Evolutionary conservation across 805 yeast genomes (phyloP), one percentile per base, ranked within the genome.

Genomic region (Candida loeiensis): DNA sequence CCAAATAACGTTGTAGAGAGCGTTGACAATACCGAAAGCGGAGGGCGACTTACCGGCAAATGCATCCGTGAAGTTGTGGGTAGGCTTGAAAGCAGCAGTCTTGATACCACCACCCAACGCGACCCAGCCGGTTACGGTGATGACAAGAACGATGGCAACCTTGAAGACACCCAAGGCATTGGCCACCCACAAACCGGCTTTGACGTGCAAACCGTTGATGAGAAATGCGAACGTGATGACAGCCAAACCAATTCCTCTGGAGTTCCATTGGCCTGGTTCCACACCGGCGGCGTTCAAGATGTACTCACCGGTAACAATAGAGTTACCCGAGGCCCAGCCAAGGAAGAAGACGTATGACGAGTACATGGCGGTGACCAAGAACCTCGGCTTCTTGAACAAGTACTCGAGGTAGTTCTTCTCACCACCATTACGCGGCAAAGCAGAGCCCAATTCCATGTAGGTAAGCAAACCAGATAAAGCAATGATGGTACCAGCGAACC

Each of bases 321-420:
- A 81, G 59, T 85, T 84, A 59, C 90, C 86, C 8, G 93, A 80
- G 16, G 95, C 90, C 87, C 90, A 86, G 26, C 93, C 93, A 36
- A 86, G 66, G 52, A 84, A 73, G 53, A 86, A 79, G 13, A 80
- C 79, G 54, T 84, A 82, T 2, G 89, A 68, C 0, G 87, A 89
- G 51, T 69, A 69, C 72, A 66, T 67, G 44, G 70, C 77, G 19
- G 85, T 80, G 34, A 82, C 73, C 44, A 86, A 67, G 54, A 81
- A 84, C 56, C 67, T 74, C 30, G 95, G 95, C 50, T 75, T 78
- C 36, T 69, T 71, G 64, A 71, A 86, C 36, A 84, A 76, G 50
- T 74, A 81, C 57, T 85, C 93, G 50, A 86, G 63, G 56, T 86
- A 86, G 53, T 83, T 84, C 62, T 84, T 85, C 55, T 86, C 95